phyloP scores from a whole-genome alignment of 129 eudicot genomes.

The Artemisia tridentata region DNA sequence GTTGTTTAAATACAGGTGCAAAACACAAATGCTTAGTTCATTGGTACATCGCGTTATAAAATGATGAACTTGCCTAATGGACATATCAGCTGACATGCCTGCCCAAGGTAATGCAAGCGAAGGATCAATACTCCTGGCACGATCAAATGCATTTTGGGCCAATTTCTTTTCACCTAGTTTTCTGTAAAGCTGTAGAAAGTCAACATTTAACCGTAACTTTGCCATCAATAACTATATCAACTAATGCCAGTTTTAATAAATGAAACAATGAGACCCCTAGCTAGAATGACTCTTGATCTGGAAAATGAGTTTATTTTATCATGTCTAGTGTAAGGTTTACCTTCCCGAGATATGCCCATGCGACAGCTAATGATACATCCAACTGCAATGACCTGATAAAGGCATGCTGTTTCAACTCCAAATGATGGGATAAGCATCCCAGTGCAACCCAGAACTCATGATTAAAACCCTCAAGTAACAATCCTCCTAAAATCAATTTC shows the following conservation, averaged over 20 bases:
- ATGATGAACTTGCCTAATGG: constrained; percentile 46
- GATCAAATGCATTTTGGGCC: constrained; percentile 95
- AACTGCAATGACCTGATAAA: constrained; percentile 79
- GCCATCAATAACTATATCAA: not conserved
- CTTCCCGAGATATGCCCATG: constrained; percentile 99
- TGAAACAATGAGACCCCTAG: constrained; percentile 1
- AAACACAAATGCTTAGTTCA: not conserved
- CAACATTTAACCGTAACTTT: constrained; percentile 27
- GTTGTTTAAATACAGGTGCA: constrained; percentile 24
- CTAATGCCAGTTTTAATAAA: not conserved
- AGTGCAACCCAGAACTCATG: constrained; percentile 85
- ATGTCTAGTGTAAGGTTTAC: constrained; percentile 36
- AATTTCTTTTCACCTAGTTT: constrained; percentile 59
- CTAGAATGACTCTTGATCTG: constrained; percentile 1
- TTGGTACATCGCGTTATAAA: not conserved
- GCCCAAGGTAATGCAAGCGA: constrained; percentile 99
- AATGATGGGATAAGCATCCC: constrained; percentile 70
- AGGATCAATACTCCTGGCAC: constrained; percentile 98
- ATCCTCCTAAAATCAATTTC: constrained; percentile 87
- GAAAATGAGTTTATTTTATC: not conserved
- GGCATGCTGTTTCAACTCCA: constrained; percentile 82
- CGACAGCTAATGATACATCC: constrained; percentile 93
- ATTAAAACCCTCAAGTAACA: constrained; percentile 80
- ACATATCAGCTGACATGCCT: constrained; percentile 95
- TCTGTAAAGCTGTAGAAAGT: constrained; percentile 63